Conservation (phyloP, 306 rosid species). For the Trifolium dubium region DNA sequence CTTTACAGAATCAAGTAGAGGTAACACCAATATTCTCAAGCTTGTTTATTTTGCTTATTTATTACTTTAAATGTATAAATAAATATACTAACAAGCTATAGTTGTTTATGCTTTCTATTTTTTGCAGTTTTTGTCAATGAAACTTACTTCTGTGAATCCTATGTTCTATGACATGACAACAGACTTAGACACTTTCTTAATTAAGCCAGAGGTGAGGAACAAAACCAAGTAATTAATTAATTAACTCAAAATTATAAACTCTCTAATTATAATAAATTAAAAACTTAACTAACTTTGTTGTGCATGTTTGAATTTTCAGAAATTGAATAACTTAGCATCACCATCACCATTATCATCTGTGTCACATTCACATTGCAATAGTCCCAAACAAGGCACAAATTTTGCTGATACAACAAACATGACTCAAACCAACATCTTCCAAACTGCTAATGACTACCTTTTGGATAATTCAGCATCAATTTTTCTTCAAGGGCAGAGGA, state of each 20-base stretch:
- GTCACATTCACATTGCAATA: conserved; percentile 52
- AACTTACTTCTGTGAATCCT: conserved; percentile 76
- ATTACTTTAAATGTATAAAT: background rate
- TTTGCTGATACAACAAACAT: conserved; percentile 47
- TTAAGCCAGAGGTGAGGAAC: conserved; percentile 63
- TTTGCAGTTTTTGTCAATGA: conserved; percentile 83
- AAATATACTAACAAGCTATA: background rate
- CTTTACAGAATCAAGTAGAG: conserved; percentile 98
- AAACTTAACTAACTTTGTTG: conserved; percentile 12
- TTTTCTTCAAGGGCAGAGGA: conserved; percentile 59
- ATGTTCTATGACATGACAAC: conserved; percentile 65
- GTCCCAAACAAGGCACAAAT: conserved; percentile 49
- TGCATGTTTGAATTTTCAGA: conserved; percentile 45
- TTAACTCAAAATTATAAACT: too few species aligned
- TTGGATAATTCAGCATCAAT: conserved; percentile 53
- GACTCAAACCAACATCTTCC: conserved; percentile 37
- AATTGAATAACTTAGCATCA: conserved; percentile 46
- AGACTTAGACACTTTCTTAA: conserved; percentile 56
- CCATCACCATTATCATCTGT: conserved; percentile 47
- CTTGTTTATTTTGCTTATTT: background rate
- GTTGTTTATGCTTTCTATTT: background rate
- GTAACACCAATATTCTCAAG: conserved; percentile 44
- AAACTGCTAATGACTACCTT: conserved; percentile 46
- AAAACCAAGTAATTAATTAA: background rate
- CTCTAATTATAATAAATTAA: conserved; percentile 6